Conservation (phyloP, 257 asterid species). For the Ilex asprella region DNA sequence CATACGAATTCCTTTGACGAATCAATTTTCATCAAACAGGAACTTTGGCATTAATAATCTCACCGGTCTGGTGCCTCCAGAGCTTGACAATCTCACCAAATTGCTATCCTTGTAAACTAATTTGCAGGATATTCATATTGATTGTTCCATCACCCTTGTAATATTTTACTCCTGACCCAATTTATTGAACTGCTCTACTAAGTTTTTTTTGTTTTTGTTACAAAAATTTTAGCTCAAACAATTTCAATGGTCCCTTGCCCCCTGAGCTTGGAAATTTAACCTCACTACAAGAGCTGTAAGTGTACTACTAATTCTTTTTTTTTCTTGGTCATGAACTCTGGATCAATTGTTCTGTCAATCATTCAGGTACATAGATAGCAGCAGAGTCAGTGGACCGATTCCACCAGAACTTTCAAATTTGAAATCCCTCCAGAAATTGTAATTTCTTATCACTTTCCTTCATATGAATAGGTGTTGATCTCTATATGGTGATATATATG, state of each 20-base stretch:
- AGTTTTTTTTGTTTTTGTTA: background rate
- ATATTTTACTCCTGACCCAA: background rate
- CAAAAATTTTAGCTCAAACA: conserved; percentile 62
- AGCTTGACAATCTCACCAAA: conserved; percentile 45
- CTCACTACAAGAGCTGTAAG: conserved; percentile 49
- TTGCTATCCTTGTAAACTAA: conserved; percentile 39
- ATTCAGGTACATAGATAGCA: conserved; percentile 60
- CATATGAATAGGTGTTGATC: background rate
- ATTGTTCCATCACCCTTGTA: background rate
- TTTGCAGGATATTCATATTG: background rate
- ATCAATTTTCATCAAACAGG: conserved; percentile 19
- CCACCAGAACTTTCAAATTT: conserved; percentile 46
- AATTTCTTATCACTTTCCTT: conserved; percentile 14
- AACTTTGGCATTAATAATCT: conserved; percentile 53
- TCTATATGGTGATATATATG: background rate
- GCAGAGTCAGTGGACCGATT: conserved; percentile 60
- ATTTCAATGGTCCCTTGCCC: conserved; percentile 46
- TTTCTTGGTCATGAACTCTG: background rate
- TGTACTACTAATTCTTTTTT: background rate
- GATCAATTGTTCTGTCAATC: conserved; percentile 2
- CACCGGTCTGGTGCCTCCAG: conserved; percentile 47
- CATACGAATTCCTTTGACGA: no score
- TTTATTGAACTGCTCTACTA: background rate
- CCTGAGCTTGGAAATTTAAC: conserved; percentile 35
- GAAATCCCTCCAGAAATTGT: conserved; percentile 40